These are phyloP conservation scores for Yamadazyma songkhlaensis DNA, from an alignment of 1,139 yeast species.

Conservation along the genomic window DNA sequence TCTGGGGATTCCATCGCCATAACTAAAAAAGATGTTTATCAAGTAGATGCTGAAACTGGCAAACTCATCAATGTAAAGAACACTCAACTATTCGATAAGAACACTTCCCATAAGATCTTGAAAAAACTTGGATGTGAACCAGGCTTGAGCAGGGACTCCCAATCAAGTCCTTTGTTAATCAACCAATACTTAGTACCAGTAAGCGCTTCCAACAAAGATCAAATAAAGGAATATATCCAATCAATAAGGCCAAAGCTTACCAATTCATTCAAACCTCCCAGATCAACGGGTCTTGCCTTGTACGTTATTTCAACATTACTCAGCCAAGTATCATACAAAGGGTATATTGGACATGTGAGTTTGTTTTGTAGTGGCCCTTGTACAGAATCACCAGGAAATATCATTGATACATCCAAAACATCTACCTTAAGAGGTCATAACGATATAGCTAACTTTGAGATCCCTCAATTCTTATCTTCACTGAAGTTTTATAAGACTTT, in stretches of 20 bases:
- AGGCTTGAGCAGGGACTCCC: conserved; percentile 6
- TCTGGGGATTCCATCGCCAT: conserved; percentile 4
- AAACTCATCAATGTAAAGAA: conserved; percentile 2
- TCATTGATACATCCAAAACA: conserved; percentile 18
- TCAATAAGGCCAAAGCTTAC: conserved; percentile 24
- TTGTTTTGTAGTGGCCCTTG: conserved; percentile 37
- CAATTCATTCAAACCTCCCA: conserved; percentile 24
- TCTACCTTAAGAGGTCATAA: conserved; percentile 29
- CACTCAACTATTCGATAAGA: conserved; percentile 7
- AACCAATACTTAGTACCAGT: conserved; percentile 7
- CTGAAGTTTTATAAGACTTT: conserved; percentile 29
- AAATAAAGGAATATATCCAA: conserved; percentile 14
- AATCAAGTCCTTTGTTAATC: conserved; percentile 9
- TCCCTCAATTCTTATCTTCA: conserved; percentile 24
- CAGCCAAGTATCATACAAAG: conserved; percentile 16
- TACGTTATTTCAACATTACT: conserved; percentile 23
- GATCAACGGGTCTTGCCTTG: conserved; percentile 34
- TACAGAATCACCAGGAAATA: conserved; percentile 32
- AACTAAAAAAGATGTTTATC: conserved; percentile 6
- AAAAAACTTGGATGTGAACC: conserved; percentile 10
- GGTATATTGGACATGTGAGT: conserved; percentile 24
- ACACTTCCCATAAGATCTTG: conserved; percentile 5
- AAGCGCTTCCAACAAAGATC: not conserved
- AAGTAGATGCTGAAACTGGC: conserved; percentile 3
- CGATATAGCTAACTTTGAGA: conserved; percentile 29